A percentile compares a stretch with the other conserved stretches of the same genome.
phyloP scores from a whole-genome alignment of 2,329 filamentous ascomycete species.

The Daldinia eschscholtzii region DNA sequence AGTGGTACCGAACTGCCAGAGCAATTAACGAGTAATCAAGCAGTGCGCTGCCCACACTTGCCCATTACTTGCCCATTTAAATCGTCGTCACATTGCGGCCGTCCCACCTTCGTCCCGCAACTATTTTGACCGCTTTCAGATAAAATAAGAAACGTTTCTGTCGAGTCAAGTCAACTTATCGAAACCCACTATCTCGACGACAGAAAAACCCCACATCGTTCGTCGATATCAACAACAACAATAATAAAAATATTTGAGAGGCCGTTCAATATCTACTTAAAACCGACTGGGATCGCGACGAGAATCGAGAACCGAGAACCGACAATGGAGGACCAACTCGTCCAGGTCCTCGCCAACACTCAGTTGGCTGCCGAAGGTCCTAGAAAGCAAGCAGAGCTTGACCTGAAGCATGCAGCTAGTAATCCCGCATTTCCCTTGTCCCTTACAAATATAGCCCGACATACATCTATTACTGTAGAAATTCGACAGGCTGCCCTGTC shows the following conservation, averaged over 20 bases:
- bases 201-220: conserved; percentile 5
- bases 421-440: conserved; percentile 81
- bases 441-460: conserved; percentile 83
- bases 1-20: background rate
- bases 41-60: conserved; percentile 2
- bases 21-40: conserved; percentile 1
- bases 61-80: conserved; percentile 6
- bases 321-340: conserved; percentile 90
- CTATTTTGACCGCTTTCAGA: conserved; percentile 40
- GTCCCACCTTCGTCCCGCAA: conserved; percentile 13
- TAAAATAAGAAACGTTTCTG: conserved; percentile 34
- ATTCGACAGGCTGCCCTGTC: conserved; percentile 88
- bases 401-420: conserved; percentile 77
- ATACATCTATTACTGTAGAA: conserved; percentile 77
- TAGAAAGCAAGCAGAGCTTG: conserved; percentile 87
- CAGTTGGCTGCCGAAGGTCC: conserved; percentile 81
- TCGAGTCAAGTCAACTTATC: conserved; percentile 27
- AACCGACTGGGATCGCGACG: conserved; percentile 26
- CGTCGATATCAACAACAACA: background rate
- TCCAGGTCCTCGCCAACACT: conserved; percentile 87
- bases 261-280: background rate
- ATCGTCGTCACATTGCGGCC: background rate
- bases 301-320: background rate
- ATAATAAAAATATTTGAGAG: background rate
- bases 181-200: conserved; percentile 8